Conservation (phyloP, 257 asterid genomes). For the Linderniella brevidens region DNA sequence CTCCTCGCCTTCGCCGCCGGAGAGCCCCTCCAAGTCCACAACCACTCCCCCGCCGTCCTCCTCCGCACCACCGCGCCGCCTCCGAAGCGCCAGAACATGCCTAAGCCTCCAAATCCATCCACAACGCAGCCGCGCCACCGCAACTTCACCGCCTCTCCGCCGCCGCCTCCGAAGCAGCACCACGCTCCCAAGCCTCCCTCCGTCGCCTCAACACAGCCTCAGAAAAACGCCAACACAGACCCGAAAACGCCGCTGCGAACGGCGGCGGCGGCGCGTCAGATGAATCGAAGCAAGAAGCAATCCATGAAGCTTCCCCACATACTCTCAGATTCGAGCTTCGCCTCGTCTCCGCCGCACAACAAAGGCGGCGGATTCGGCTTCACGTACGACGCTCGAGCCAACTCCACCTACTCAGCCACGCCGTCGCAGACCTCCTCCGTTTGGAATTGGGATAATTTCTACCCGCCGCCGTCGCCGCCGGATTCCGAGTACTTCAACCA, state of each 20-base stretch:
- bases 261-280: too few relatives aligned
- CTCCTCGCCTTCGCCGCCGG: constrained; percentile 77
- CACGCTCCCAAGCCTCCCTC: too few relatives aligned
- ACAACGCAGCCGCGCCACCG: constrained; percentile 25
- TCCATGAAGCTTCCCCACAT: constrained; percentile 56
- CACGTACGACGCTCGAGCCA: constrained; percentile 45
- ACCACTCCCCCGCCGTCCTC: constrained; percentile 73
- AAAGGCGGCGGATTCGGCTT: constrained; percentile 18
- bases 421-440: constrained; percentile 87
- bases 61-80: constrained; percentile 27
- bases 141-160: constrained; percentile 29
- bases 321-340: constrained; percentile 67
- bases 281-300: too few relatives aligned
- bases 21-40: constrained; percentile 69
- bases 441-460: constrained; percentile 95
- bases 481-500: constrained; percentile 63
- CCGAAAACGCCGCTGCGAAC: too few relatives aligned
- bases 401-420: constrained; percentile 58
- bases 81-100: constrained; percentile 17
- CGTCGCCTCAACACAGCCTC: too few relatives aligned
- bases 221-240: too few relatives aligned
- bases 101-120: constrained; percentile 19
- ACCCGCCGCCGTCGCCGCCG: constrained; percentile 96
- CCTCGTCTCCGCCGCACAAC: constrained; percentile 46
- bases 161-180: constrained; percentile 11